Evolutionary conservation across 2,329 filamentous ascomycete genomes (phyloP), one percentile per base, ranked within the genome.

Genomic region (Epichloe brachyelytri): DNA sequence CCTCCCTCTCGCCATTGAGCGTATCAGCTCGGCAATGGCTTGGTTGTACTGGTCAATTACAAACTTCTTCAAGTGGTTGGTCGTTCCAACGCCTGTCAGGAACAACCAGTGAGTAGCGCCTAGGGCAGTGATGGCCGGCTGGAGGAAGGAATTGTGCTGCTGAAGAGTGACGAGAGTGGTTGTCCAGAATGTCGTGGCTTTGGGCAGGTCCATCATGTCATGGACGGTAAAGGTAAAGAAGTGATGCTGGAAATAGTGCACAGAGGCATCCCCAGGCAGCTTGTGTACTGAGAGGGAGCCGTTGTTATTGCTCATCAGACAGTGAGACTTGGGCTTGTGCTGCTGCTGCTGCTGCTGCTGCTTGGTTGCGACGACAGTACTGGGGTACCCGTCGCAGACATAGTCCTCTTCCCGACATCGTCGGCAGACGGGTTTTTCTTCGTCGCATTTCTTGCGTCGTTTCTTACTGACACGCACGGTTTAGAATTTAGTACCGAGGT

Each of bases 401-500:
- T 44, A 50, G 20, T 50, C 41, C n/a, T 45, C 48, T 20, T 50
- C 48, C 7, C 48, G 41, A 33, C 48, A 50, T 33, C 48, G 48
- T 30, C 41, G 41, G 19, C 48, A 50, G 20, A 39, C 20, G 6
- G 48, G 48, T n/a, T 45, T 44, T 17, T 50, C 48, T 26, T 50
- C 48, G 30, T 50, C 48, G 48, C 48, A 50, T 20, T 50, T 50
- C 40, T 50, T 50, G 33, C 48, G 48, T 15, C 48, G 40, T 39
- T 50, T 50, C 15, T 50, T 50, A 22, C 48, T 50, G 33, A 14
- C 12, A 37, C n/a, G 39, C 12, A n/a, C 15, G 8, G n/a, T 19
- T n/a, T 40, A 46, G 3, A 15, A 37, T 17, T 11, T 12, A 20
- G 6, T 8, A 4, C 15, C 12, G 4, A 14, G 36, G 14, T 14